Percentiles rank a stretch among this genome's conserved stretches.
These are phyloP conservation scores for Roridomyces roridus DNA, from an alignment of 768 basidiomycete genomes.

Conservation along the genomic window DNA sequence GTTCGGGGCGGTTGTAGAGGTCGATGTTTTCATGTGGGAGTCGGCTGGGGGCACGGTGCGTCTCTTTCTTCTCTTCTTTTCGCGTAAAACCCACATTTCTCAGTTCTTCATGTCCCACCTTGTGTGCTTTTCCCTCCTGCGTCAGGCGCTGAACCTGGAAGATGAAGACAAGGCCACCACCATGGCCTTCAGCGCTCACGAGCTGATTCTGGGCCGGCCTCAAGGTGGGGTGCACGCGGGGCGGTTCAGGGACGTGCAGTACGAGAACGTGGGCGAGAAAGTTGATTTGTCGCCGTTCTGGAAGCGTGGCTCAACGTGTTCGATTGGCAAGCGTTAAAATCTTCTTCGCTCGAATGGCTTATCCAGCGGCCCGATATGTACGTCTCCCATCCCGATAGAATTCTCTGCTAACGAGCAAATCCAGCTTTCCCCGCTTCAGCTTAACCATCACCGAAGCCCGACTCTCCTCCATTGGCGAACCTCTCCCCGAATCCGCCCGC, in stretches of 20 bases:
- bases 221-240: conserved; percentile 22
- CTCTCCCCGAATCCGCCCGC: background rate
- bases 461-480: conserved; percentile 10
- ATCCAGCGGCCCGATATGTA: conserved; percentile 29
- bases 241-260: conserved; percentile 24
- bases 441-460: conserved; percentile 18
- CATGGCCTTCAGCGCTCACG: conserved; percentile 23
- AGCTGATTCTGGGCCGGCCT: conserved; percentile 30
- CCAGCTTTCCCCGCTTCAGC: conserved; percentile 34
- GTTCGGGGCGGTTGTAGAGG: no score
- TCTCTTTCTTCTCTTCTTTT: background rate
- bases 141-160: conserved; percentile 23
- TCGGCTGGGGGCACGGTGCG: conserved; percentile 12
- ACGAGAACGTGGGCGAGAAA: conserved; percentile 26
- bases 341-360: conserved; percentile 23
- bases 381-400: no score
- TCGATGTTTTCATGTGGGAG: conserved; percentile 23
- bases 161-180: conserved; percentile 5
- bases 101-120: conserved; percentile 25
- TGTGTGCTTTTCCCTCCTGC: conserved; percentile 27
- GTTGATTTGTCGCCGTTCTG: conserved; percentile 30
- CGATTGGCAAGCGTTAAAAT: conserved; percentile 26
- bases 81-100: background rate
- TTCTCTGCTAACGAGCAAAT: no score
- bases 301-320: conserved; percentile 23